Evolutionary conservation across 2,329 filamentous ascomycete species (phyloP), one percentile per base, ranked within the genome.

Genomic region (Alternaria alternata): DNA sequence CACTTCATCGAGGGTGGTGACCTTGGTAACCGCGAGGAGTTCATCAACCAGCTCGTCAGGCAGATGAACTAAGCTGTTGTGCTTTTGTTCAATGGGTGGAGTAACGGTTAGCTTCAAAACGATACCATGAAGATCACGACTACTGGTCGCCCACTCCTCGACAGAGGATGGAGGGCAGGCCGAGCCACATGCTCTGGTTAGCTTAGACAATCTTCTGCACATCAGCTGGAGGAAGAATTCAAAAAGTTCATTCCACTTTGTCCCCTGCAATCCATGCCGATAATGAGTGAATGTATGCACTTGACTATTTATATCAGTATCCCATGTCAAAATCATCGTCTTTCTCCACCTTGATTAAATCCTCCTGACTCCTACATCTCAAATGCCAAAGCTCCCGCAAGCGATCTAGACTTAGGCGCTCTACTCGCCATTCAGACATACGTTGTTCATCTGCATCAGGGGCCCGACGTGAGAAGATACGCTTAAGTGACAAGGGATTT

Each of bases 1-100:
- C 94, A 98, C 88, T 98, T 92, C 88, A 93, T 98, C 72, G 92
- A 97, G 89, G 95, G 94, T 85, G 95, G 95, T 91, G 95, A 99
- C 84, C 87, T 96, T 76, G 95, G 95, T 82, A 98, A 99, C 90
- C 92, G 95, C 74, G 95, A 99, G 89, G 92, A 97, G 79, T 91
- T 94, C 87, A 97, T 99, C 89, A 98, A 97, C 86, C 87, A 83
- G 78, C 89, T 98, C 79, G 91, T 99, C 86, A 90, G 92, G 84
- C 93, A 96, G 87, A 99, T 98, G 95, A 98, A 98, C 90, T 99
- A 96, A 69, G 67, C 65, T 59, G 80, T 57, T 28, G 57, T 44
- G 63, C 43, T 59, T 61, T 49, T 65, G 58, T 61, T 57, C 55
- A 46, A 63, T 68, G 67, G 71, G 62, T 67, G 73, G 69, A 67